Evolutionary conservation across 2,329 filamentous ascomycete genomes (phyloP), one percentile per base, ranked within the genome.

Genomic region (Rhexocercosporidium sp.): DNA sequence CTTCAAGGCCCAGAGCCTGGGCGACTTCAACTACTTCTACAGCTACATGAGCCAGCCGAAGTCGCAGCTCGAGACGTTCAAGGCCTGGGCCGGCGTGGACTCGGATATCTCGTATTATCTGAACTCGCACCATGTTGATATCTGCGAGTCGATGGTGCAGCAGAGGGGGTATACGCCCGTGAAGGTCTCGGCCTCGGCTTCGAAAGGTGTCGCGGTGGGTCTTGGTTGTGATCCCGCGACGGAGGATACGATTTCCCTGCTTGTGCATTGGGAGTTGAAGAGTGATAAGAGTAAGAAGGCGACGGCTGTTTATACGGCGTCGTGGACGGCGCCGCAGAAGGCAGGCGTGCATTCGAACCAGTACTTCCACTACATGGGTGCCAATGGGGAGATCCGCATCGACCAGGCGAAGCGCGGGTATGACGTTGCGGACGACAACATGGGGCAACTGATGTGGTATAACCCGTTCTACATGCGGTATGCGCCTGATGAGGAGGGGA

Each of bases 21-120:
- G 94, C 71, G 93, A 97, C 81, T 97, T 97, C 88, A 97, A 97
- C 84, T 97, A 97, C 85, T 97, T 97, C 79, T 97, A 97, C 86
- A 91, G 88, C 74, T 97, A 97, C 86, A 76, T 76, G 75, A 66
- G 57, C 6, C 75, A 76, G 60, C 75, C 75, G 0, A 76, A 76
- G 54, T 66, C 59, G 11, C 75, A 76, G 59, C 64, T 76, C n/a
- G 75, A 76, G 65, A 76, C 75, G 0, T 76, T 76, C 69, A 76
- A 75, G 53, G 73, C 74, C 1, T 76, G 75, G 75, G 94, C 94
- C 0, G 94, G 94, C 70, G 89, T 90, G 75, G 94, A 97, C 74
- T 94, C 91, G 34, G 95, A 97, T 79, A 97, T 97, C 75, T 94
- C 91, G 11, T 97, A 97, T 84, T 97, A 97, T 81, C 88, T 97